Evolutionary conservation across 768 basidiomycete species (phyloP).

Genomic region (Filobasidium floriforme): DNA sequence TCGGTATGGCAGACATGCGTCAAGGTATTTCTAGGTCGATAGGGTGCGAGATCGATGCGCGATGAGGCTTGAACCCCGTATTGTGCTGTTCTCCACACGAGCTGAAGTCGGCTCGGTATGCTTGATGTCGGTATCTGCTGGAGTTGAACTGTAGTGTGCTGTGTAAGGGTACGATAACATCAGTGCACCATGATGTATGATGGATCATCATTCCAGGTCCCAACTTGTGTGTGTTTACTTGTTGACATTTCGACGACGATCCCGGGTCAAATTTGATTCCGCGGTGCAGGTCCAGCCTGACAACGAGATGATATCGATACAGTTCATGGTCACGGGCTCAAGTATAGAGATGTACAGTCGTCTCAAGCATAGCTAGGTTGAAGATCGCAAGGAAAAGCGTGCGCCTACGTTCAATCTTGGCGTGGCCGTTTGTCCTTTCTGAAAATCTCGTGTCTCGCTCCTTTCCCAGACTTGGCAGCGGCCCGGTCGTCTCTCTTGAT

Average conservation of each 20-base stretch:
- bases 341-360: background rate
- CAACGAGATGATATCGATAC: background rate
- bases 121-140: too few relatives aligned
- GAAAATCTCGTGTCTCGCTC: conserved; percentile 27
- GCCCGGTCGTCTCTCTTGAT: conserved; percentile 32
- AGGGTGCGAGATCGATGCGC: background rate
- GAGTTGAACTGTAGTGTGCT: too few relatives aligned
- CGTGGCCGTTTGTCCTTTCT: conserved; percentile 16
- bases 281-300: background rate
- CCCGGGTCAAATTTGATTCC: background rate
- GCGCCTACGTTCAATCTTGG: background rate
- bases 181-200: too few relatives aligned
- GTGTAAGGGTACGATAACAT: too few relatives aligned
- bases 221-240: conserved; percentile 2
- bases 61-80: too few relatives aligned
- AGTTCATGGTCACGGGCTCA: background rate
- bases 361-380: background rate
- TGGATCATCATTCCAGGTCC: too few relatives aligned
- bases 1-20: conserved; percentile 5
- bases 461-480: conserved; percentile 22
- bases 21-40: background rate
- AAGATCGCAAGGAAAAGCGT: background rate
- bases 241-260: conserved; percentile 1
- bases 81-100: too few relatives aligned
- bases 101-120: too few relatives aligned